A percentile compares a stretch with the other conserved stretches of the same genome.
phyloP scores from a whole-genome alignment of 2,329 filamentous ascomycete genomes.

The Penicillium sclerotigenum region DNA sequence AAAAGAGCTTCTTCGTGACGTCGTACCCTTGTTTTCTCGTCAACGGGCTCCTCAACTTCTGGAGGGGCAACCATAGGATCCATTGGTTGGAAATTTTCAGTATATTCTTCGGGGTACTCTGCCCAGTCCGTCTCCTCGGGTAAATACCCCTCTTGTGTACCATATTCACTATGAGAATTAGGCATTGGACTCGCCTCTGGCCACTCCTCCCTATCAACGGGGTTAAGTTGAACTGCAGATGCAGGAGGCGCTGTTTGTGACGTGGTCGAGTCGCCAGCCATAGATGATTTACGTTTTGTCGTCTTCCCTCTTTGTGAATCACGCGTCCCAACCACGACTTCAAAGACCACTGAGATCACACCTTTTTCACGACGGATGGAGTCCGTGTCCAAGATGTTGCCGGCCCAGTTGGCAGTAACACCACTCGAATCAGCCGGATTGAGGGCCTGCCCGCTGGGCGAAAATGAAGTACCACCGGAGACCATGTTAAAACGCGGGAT shows the following conservation, averaged over 20 bases:
- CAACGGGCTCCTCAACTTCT: slow-evolving; percentile 60
- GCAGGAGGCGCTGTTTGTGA: slow-evolving; percentile 16
- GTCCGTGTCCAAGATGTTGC: slow-evolving; percentile 82
- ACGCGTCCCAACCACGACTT: slow-evolving; percentile 79
- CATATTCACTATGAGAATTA: slow-evolving; percentile 20
- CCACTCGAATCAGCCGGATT: slow-evolving; percentile 33
- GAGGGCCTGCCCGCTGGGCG: slow-evolving; percentile 40
- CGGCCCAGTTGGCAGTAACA: slow-evolving; percentile 43
- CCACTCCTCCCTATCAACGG: slow-evolving; percentile 30
- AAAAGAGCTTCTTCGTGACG: slow-evolving; percentile 74
- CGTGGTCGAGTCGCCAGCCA: slow-evolving; percentile 31
- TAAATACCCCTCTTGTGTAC: slow-evolving; percentile 14
- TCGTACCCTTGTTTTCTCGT: slow-evolving; percentile 78
- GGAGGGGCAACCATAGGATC: slow-evolving; percentile 38
- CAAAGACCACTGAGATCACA: slow-evolving; percentile 82
- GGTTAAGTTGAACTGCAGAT: slow-evolving; percentile 9
- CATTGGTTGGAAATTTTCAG: slow-evolving; percentile 23
- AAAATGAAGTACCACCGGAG: slow-evolving; percentile 44
- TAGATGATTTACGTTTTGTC: slow-evolving; percentile 31
- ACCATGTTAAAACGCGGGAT: slow-evolving; percentile 56
- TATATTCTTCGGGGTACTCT: slow-evolving; percentile 29
- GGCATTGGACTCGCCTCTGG: slow-evolving; percentile 23
- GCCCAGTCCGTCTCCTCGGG: slow-evolving; percentile 25
- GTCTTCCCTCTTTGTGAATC: slow-evolving; percentile 64
- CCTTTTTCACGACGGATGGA: slow-evolving; percentile 83